These are phyloP conservation scores for Pachysandra terminalis DNA, from an alignment of 164 flowering plant genomes.

Conservation along the genomic window DNA sequence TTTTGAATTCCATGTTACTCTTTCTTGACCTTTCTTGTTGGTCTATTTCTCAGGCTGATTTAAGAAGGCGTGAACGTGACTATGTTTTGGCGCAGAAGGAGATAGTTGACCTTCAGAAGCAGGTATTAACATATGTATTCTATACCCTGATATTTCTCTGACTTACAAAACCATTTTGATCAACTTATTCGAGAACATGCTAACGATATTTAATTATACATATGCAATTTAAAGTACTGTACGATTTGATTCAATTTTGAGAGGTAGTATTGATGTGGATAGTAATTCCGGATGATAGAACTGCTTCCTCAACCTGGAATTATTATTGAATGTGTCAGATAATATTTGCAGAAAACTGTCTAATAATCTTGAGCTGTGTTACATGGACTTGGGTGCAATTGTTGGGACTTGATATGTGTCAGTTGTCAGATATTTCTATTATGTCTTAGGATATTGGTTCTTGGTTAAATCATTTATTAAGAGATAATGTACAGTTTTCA, in stretches of 20 bases:
- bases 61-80: constrained; percentile 76
- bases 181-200: too few species aligned
- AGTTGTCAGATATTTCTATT: too few species aligned
- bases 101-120: constrained; percentile 72
- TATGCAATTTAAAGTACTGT: too few species aligned
- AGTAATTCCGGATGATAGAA: background rate
- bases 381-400: too few species aligned
- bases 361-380: too few species aligned
- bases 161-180: too few species aligned
- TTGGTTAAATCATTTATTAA: too few species aligned
- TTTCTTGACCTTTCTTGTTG: background rate
- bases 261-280: background rate
- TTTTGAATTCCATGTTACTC: background rate
- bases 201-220: too few species aligned
- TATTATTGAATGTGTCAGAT: background rate
- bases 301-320: background rate
- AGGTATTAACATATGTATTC: constrained; percentile 38
- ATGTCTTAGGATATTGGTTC: too few species aligned
- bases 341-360: background rate
- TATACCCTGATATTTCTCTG: background rate
- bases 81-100: constrained; percentile 60
- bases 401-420: too few species aligned
- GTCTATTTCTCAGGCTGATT: constrained; percentile 52
- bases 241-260: too few species aligned
- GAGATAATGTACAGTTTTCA: too few species aligned